phyloP scores from a whole-genome alignment of 495 filamentous ascomycete species.

The Wilcoxina mikolae region DNA sequence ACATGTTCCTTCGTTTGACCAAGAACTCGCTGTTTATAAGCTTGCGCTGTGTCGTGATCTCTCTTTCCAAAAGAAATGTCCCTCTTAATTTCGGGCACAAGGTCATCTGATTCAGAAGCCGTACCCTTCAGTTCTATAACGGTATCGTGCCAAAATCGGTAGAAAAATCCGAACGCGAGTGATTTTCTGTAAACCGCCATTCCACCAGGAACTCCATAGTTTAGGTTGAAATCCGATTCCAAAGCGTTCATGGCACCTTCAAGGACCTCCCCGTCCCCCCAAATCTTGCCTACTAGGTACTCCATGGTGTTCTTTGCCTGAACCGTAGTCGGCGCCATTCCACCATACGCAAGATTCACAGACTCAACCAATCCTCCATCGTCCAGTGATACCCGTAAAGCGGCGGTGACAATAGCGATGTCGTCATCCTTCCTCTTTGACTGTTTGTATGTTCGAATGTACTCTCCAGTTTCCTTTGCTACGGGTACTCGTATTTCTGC shows the following conservation, averaged over 20 bases:
- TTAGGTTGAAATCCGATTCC: slow-evolving; percentile 54
- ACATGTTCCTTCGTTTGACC: slow-evolving; percentile 75
- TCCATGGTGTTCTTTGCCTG: slow-evolving; percentile 49
- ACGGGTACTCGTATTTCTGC: slow-evolving; percentile 71
- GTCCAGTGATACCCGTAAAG: slow-evolving; percentile 46
- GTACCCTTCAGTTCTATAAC: slow-evolving; percentile 31
- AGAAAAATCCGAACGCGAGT: slow-evolving; percentile 56
- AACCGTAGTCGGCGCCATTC: slow-evolving; percentile 60
- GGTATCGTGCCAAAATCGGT: slow-evolving; percentile 54
- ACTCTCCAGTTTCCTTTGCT: slow-evolving; percentile 47
- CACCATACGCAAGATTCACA: slow-evolving; percentile 54
- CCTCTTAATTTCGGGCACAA: slow-evolving; percentile 51
- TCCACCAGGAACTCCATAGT: slow-evolving; percentile 61
- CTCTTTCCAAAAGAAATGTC: slow-evolving; percentile 48
- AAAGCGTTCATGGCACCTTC: slow-evolving; percentile 57
- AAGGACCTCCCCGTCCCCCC: slow-evolving; percentile 46
- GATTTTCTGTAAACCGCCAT: slow-evolving; percentile 69
- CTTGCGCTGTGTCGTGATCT: slow-evolving; percentile 41
- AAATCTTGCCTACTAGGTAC: slow-evolving; percentile 49
- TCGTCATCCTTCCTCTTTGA: slow-evolving; percentile 70
- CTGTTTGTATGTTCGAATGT: slow-evolving; percentile 59
- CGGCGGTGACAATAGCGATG: slow-evolving; percentile 66
- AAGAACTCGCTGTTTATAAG: slow-evolving; percentile 60
- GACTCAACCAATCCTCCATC: slow-evolving; percentile 41
- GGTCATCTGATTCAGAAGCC: slow-evolving; percentile 44